Evolutionary conservation across 768 basidiomycete genomes (phyloP).

Genomic region (Chalciporus pseudorubinellus): DNA sequence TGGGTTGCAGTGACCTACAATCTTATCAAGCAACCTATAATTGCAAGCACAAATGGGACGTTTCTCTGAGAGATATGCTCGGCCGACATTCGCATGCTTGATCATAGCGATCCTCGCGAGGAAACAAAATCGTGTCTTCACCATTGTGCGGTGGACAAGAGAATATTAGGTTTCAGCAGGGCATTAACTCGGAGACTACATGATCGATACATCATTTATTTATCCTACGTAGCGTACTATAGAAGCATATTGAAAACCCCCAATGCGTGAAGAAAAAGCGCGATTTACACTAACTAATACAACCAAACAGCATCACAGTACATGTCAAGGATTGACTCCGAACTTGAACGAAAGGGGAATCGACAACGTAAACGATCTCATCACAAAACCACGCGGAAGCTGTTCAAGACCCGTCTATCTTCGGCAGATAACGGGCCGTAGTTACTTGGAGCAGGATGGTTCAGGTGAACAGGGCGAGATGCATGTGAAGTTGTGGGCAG

Average conservation of each 20-base stretch:
- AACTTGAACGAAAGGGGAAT: not conserved
- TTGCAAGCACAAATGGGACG: not conserved
- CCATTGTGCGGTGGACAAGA: not conserved
- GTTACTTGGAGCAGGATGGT: constrained; percentile 25
- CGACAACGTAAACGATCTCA: not conserved
- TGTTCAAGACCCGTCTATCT: constrained; percentile 56
- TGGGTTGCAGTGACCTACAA: too few relatives aligned
- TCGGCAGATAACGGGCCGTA: constrained; percentile 49
- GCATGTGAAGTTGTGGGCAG: not conserved
- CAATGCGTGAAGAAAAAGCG: not conserved
- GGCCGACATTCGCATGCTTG: not conserved
- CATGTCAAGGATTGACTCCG: too few relatives aligned
- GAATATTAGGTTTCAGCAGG: not conserved
- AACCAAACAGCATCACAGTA: not conserved
- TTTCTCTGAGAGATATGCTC: not conserved
- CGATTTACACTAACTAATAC: not conserved
- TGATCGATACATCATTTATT: constrained; percentile 2
- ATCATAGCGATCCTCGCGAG: not conserved
- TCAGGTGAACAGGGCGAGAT: constrained; percentile 18
- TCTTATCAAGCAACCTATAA: not conserved
- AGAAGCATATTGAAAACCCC: not conserved
- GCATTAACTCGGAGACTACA: not conserved
- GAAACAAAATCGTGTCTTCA: not conserved
- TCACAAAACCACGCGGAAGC: constrained; percentile 53
- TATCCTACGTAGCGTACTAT: constrained; percentile 3